Base-by-base conservation (phyloP, 139 green algal genomes). In the Chlorella sp. region DNA sequence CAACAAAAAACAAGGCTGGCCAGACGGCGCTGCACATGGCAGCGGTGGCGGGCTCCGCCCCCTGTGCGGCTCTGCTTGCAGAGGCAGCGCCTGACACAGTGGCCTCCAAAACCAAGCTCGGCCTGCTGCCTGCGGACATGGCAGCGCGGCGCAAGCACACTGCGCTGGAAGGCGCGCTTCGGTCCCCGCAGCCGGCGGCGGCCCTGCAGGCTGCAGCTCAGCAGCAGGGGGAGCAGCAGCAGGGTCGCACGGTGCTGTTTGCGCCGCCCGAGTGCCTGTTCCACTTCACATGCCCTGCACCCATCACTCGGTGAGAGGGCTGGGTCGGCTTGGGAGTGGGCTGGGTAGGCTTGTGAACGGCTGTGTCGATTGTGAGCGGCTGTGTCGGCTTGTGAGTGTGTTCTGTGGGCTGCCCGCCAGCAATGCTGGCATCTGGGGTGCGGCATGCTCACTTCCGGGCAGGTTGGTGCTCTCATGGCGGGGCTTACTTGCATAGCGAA, bases 261-360 rank as follows among this genome's bases (percentile, higher is more conserved):
- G 94, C 94, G 7, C 94, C 94, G 19, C 79, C 85, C 1, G 90
- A 94, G 76, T 97, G 94, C 87, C 68, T 88, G 7, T 40, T 87
- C 44, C 94, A 97, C 87, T 88, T 81, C 51, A 97, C 94, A 11
- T 88, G 86, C 36, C 91, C 92, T 6, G 84, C 94, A 68, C 93
- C 92, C 82, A 76, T 84, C 64, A 84, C 64, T 0, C 32, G 79
- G 78, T 60, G 41, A 75, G 60, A 11, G 1, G 72, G 41, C 13
- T 60, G 43, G 34, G 11, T 8, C n/a, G n/a, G n/a, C n/a, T n/a
- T n/a, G n/a, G n/a, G n/a, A n/a, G n/a, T n/a, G n/a, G n/a, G n/a
- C n/a, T n/a, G n/a, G n/a, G n/a, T n/a, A n/a, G n/a, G n/a, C n/a
- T n/a, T n/a, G n/a, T n/a, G n/a, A n/a, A n/a, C n/a, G n/a, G n/a